Evolutionary conservation across 129 eudicot genomes (phyloP), one percentile per base, ranked within the genome.

Genomic region (Chrysanthemum makinoi): DNA sequence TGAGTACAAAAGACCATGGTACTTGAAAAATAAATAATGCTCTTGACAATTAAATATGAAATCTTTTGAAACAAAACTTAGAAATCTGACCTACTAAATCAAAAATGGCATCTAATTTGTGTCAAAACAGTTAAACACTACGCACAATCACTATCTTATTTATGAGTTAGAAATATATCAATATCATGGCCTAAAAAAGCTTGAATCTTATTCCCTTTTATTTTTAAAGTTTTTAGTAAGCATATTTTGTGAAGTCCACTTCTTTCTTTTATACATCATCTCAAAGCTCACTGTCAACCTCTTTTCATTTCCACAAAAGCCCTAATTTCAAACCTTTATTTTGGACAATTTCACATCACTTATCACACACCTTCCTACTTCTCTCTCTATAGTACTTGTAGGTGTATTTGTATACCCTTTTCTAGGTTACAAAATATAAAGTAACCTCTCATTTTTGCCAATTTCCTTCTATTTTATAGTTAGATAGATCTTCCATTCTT

Each of bases 241-340:
- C 56, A 68, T 77, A 61, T 51, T 43, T 61, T 51, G 70, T 62
- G 58, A 71, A 71, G 77, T 78, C 78, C 81, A 66, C 76, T 60
- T 76, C 74, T 70, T 79, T 79, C 77, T 57, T 80, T 66, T 72
- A 79, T 79, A 83, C 59, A 76, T 82, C 88, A 81, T 49, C 77
- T 84, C 78, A 77, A 49, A 69, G 75, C 69, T 71, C 59, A 68
- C 83, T 86, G 76, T 77, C 85, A 84, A 82, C 94, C 87, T 79
- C 84, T 75, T 83, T 72, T 58, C 75, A 66, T 82, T 84, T 82
- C 87, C 89, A 77, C 84, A 87, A 82, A 87, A 80, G 84, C 87
- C 94, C 87, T 77, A 84, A 82, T 83, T 72, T 78, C 82, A 75
- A 66, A 70, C 66, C 58, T 66, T 69, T 71, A 73, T 70, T 71